A percentile compares a stretch with the other conserved stretches of the same genome.
phyloP scores from a whole-genome alignment of 768 basidiomycete genomes.

The Gloeopeniophorella convolvens region DNA sequence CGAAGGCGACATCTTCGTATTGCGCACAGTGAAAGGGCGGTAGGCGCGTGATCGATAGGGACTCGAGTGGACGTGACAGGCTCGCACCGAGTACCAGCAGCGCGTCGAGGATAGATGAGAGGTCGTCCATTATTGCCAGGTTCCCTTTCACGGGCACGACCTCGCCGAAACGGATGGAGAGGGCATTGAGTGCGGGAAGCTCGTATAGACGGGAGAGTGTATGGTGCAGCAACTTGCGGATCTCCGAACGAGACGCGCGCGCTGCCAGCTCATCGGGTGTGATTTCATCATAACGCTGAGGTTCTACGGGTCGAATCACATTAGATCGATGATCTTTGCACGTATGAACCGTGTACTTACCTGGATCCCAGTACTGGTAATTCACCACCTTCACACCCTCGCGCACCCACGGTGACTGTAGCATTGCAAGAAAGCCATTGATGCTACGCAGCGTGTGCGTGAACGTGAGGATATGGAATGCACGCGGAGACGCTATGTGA shows the following conservation, averaged over 20 bases:
- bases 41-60: slow-evolving; percentile 3
- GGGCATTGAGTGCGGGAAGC: slow-evolving; percentile 4
- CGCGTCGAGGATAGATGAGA: slow-evolving; percentile 1
- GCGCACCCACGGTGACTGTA: slow-evolving; percentile 7
- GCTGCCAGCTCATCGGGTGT: not conserved
- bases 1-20: not conserved
- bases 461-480: slow-evolving; percentile 5
- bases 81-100: not conserved
- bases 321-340: too few relatives aligned
- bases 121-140: slow-evolving; percentile 3
- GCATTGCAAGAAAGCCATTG: not conserved
- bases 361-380: slow-evolving; percentile 18
- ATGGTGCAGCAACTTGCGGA: not conserved
- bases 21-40: slow-evolving; percentile 9
- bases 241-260: not conserved
- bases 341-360: too few relatives aligned
- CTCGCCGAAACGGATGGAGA: slow-evolving; percentile 12
- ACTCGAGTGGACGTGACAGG: not conserved
- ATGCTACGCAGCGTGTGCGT: slow-evolving; percentile 12
- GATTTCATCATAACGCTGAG: not conserved
- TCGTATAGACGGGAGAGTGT: slow-evolving; percentile 7
- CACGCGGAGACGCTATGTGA: slow-evolving; percentile 1
- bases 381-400: not conserved
- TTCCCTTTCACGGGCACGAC: not conserved
- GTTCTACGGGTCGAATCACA: slow-evolving; percentile 4